Evolutionary conservation across 2,329 filamentous ascomycete genomes (phyloP).

Genomic region (Ilyonectria destructans): DNA sequence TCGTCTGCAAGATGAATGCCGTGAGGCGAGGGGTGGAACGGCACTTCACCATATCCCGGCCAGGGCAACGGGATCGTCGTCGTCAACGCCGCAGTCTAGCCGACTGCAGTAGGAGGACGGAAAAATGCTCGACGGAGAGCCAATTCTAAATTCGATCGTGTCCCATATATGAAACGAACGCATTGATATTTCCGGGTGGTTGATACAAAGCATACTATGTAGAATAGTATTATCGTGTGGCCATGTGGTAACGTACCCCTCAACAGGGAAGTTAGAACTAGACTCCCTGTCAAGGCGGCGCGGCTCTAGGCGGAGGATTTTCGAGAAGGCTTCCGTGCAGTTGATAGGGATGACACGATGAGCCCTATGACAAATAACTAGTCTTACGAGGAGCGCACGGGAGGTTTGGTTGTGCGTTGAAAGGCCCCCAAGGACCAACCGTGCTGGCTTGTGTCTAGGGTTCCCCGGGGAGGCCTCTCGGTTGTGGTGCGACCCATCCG

Average conservation of each 20-base stretch:
- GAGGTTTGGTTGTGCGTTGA: background rate
- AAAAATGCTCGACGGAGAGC: background rate
- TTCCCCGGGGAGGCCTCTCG: conserved; percentile 27
- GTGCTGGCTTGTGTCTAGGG: background rate
- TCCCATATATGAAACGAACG: background rate
- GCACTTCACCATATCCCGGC: conserved; percentile 21
- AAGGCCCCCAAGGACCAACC: background rate
- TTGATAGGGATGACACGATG: conserved; percentile 13
- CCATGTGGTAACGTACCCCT: background rate
- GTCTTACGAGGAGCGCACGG: conserved; percentile 19
- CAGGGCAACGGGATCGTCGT: conserved; percentile 22
- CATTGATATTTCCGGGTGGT: background rate
- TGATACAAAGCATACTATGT: background rate
- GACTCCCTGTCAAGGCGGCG: background rate
- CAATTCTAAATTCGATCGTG: background rate
- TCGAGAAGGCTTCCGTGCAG: conserved; percentile 31
- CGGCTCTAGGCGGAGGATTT: conserved; percentile 1
- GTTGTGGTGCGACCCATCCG: background rate
- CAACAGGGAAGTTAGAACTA: background rate
- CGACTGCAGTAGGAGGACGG: background rate
- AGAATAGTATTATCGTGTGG: background rate
- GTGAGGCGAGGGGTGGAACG: conserved; percentile 22
- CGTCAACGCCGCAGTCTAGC: conserved; percentile 11
- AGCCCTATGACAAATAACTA: background rate
- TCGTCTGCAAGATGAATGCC: conserved; percentile 23